Conservation (phyloP, 73 alveolate genomes). For the Diophrys appendiculata region DNA sequence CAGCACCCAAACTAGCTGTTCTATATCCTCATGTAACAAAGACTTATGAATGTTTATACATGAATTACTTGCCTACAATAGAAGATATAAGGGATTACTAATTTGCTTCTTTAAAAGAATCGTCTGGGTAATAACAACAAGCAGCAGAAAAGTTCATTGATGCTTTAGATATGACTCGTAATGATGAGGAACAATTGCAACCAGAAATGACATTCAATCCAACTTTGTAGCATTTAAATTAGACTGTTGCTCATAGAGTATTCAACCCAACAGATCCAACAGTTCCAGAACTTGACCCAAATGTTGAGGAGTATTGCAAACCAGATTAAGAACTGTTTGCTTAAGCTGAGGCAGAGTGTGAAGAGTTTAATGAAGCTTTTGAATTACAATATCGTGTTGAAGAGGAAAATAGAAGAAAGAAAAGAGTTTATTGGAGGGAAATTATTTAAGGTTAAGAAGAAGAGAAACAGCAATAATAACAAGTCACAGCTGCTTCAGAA, state of each 20-base stretch:
- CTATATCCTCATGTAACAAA: slow-evolving; percentile 84
- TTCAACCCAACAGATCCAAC: slow-evolving; percentile 69
- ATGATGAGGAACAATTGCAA: slow-evolving; percentile 80
- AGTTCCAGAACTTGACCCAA: slow-evolving; percentile 82
- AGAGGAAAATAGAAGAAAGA: slow-evolving; percentile 73
- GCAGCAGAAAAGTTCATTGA: slow-evolving; percentile 85
- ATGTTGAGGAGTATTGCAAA: slow-evolving; percentile 69
- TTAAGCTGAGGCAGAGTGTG: slow-evolving; percentile 61
- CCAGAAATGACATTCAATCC: slow-evolving; percentile 89
- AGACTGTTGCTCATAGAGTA: slow-evolving; percentile 84
- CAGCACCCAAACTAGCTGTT: slow-evolving; percentile 86
- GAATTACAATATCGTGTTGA: slow-evolving; percentile 64
- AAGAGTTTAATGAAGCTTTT: slow-evolving; percentile 71
- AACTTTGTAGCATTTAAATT: slow-evolving; percentile 85
- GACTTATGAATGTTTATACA: slow-evolving; percentile 79
- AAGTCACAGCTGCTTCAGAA: slow-evolving; percentile 68
- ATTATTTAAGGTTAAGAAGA: slow-evolving; percentile 73
- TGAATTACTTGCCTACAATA: slow-evolving; percentile 89
- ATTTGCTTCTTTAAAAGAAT: slow-evolving; percentile 79
- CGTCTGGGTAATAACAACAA: slow-evolving; percentile 71
- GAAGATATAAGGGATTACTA: slow-evolving; percentile 95
- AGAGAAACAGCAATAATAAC: slow-evolving; percentile 61
- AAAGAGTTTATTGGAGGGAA: slow-evolving; percentile 89
- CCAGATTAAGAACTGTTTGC: slow-evolving; percentile 85
- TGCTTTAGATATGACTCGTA: slow-evolving; percentile 77